phyloP scores from a whole-genome alignment of 257 asterid species.

The Solanum medicagineum region DNA sequence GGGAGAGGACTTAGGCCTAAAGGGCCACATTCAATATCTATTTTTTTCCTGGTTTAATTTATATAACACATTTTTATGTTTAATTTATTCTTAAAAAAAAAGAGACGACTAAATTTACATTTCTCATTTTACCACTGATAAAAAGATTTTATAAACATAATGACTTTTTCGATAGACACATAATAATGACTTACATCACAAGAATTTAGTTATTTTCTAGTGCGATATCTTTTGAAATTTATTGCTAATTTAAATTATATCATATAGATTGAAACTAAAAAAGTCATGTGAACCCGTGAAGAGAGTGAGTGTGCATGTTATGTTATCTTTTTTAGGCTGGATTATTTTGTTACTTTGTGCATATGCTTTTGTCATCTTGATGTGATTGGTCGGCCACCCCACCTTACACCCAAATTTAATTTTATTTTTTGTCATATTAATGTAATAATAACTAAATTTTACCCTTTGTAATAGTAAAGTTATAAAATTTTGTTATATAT shows the following conservation, averaged over 20 bases:
- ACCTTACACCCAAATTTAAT: not conserved
- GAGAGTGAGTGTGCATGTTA: not conserved
- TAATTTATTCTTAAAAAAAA: not conserved
- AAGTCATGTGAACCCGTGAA: not conserved
- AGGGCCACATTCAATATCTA: not conserved
- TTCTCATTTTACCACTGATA: too few species aligned
- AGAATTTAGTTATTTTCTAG: rapidly evolving
- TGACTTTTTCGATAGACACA: too few species aligned
- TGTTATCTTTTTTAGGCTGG: not conserved
- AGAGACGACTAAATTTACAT: not conserved
- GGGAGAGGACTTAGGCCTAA: not conserved
- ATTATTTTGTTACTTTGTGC: not conserved
- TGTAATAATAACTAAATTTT: not conserved
- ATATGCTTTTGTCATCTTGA: not conserved
- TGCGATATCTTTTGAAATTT: not conserved
- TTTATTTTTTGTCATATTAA: not conserved
- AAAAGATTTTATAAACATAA: not conserved
- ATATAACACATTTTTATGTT: not conserved
- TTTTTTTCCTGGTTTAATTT: not conserved
- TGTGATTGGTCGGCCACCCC: slow-evolving; percentile 2
- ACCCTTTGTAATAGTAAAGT: not conserved
- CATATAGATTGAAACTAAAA: not conserved
- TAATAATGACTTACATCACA: rapidly evolving
- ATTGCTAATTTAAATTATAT: not conserved
- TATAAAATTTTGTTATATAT: not conserved